A percentile compares a stretch with the other conserved stretches of the same genome.
Conservation (phyloP, 495 filamentous ascomycete genomes). For the Neurospora terricola region DNA sequence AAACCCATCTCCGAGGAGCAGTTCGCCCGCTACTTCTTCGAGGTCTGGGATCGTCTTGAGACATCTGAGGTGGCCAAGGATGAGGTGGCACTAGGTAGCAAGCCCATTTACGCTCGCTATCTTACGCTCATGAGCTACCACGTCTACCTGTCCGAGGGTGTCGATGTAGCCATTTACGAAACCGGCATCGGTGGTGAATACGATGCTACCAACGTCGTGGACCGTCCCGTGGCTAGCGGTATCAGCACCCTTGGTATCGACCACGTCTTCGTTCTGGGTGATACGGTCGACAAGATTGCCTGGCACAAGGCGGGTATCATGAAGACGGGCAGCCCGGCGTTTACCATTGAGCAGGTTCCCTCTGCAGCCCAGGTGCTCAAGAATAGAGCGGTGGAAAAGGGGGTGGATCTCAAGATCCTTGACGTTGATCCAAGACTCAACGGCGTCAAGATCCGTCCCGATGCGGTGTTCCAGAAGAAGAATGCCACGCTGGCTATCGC, state of each 20-base stretch:
- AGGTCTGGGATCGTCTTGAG: constrained; percentile 72
- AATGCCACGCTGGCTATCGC: constrained; percentile 80
- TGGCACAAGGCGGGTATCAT: constrained; percentile 97
- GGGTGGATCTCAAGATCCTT: constrained; percentile 50
- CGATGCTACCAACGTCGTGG: constrained; percentile 87
- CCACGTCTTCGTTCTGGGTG: constrained; percentile 67
- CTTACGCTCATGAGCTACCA: constrained; percentile 87
- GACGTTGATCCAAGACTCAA: constrained; percentile 52
- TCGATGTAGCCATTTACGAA: constrained; percentile 80
- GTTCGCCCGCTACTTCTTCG: constrained; percentile 81
- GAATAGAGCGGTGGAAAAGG: constrained; percentile 59
- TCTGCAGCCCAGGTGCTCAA: constrained; percentile 59
- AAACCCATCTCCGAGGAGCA: constrained; percentile 60
- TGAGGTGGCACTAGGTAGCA: constrained; percentile 29
- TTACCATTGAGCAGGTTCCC: constrained; percentile 61
- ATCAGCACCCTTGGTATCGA: constrained; percentile 88
- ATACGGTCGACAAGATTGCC: constrained; percentile 82
- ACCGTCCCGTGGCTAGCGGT: constrained; percentile 58
- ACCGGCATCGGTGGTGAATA: constrained; percentile 91
- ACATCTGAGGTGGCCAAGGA: constrained; percentile 21
- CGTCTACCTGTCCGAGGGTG: constrained; percentile 67
- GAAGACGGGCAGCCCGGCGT: constrained; percentile 59
- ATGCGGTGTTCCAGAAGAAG: constrained; percentile 71
- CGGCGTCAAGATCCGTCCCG: constrained; percentile 59
- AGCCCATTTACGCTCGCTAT: constrained; percentile 86